phyloP scores from a whole-genome alignment of 768 basidiomycete genomes.

The Termitomyces sp. region DNA sequence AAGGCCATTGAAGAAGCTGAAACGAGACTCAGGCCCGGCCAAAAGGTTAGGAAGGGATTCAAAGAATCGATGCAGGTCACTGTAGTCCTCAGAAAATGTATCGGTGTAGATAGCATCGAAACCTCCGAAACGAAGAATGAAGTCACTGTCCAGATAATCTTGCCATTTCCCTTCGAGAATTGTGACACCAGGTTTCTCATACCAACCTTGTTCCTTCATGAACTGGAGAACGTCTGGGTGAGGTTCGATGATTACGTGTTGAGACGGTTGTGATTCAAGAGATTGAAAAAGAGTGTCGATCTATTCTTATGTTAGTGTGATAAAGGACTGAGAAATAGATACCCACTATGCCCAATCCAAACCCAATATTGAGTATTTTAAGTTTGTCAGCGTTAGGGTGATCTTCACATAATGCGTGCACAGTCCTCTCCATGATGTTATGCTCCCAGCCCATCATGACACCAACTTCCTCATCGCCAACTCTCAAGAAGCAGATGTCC shows the following conservation, averaged over 20 bases:
- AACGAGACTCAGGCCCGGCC: conserved; percentile 66
- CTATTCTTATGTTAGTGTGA: conserved; percentile 33
- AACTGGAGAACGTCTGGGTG: conserved; percentile 88
- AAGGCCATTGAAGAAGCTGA: conserved; percentile 96
- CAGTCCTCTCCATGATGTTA: conserved; percentile 83
- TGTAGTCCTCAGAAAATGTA: conserved; percentile 88
- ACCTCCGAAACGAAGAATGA: conserved; percentile 60
- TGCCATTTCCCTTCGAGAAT: conserved; percentile 95
- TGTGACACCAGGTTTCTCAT: conserved; percentile 68
- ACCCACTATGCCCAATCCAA: conserved; percentile 88
- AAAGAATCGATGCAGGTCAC: conserved; percentile 81
- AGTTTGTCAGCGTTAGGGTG: conserved; percentile 50
- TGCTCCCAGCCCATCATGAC: conserved; percentile 99
- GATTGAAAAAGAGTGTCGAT: conserved; percentile 81
- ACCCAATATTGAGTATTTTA: conserved; percentile 86
- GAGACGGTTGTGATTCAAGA: conserved; percentile 50
- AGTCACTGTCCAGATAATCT: conserved; percentile 64
- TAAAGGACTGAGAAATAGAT: neutral
- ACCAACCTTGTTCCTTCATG: conserved; percentile 78
- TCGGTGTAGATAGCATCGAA: conserved; percentile 93
- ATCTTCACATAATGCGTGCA: conserved; percentile 52
- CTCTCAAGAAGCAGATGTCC: conserved; percentile 72
- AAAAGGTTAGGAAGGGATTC: conserved; percentile 74
- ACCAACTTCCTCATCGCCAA: conserved; percentile 75
- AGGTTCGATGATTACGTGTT: conserved; percentile 91